Conservation (phyloP, 164 flowering plant species). For the Dillenia suffruticosa region DNA sequence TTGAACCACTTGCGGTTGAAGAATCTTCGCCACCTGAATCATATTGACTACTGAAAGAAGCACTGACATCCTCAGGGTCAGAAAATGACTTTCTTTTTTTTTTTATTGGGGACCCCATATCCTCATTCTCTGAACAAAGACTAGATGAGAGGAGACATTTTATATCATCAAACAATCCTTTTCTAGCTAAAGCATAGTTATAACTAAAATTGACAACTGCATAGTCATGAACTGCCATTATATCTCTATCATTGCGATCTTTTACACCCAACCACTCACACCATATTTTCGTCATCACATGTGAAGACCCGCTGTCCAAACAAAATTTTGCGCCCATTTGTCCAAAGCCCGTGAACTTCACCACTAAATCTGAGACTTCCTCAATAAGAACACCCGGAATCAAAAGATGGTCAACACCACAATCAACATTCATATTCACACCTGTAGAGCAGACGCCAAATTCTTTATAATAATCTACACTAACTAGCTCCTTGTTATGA, state of each 20-base stretch:
- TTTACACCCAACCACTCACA: constrained; percentile 84
- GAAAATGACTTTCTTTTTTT: constrained; percentile 55
- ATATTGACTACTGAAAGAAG: constrained; percentile 28
- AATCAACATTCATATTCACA: constrained; percentile 10
- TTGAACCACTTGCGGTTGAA: constrained; percentile 21
- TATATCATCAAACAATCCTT: constrained; percentile 40
- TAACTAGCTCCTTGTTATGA: neutral
- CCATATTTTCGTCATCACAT: constrained; percentile 64
- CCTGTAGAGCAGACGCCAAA: constrained; percentile 1
- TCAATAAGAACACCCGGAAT: constrained; percentile 56
- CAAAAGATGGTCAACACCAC: constrained; percentile 19
- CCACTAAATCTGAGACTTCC: constrained; percentile 41
- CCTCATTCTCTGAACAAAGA: constrained; percentile 22
- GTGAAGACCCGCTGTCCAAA: constrained; percentile 24
- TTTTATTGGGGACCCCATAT: constrained; percentile 15
- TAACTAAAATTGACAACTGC: constrained; percentile 66
- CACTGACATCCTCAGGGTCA: constrained; percentile 65
- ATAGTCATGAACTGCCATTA: constrained; percentile 42
- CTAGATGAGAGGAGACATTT: constrained; percentile 28
- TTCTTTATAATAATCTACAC: neutral
- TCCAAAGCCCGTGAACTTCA: constrained; percentile 55
- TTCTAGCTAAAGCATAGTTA: constrained; percentile 52
- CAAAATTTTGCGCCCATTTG: constrained; percentile 50
- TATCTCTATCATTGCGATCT: constrained; percentile 16
- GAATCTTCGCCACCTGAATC: constrained; percentile 53